Percentiles rank a stretch among this genome's conserved stretches.
phyloP scores from a whole-genome alignment of 306 rosid genomes.

The Glycine tomentella region DNA sequence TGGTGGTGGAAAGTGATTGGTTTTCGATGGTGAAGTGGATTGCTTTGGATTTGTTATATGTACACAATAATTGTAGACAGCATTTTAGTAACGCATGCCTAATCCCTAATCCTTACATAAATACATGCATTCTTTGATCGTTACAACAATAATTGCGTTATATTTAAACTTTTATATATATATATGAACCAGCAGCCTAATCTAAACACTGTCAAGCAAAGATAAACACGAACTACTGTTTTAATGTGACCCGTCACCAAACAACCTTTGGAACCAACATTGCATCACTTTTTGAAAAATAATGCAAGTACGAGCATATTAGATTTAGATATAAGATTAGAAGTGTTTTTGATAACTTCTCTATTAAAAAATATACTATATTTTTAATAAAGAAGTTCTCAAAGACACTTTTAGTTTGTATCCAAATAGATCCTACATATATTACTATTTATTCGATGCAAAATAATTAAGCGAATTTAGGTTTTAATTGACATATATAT shows the following conservation, averaged over 20 bases:
- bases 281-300: background rate
- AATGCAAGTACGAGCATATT: too few species aligned
- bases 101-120: slow-evolving; percentile 1
- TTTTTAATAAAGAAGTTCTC: too few species aligned
- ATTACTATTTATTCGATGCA: background rate
- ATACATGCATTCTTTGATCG: slow-evolving; percentile 22
- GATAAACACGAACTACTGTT: slow-evolving; percentile 39
- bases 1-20: slow-evolving; percentile 29
- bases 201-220: slow-evolving; percentile 15
- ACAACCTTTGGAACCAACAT: slow-evolving; percentile 6
- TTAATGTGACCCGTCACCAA: slow-evolving; percentile 37
- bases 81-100: slow-evolving; percentile 1
- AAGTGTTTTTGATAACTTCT: too few species aligned
- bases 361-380: too few species aligned
- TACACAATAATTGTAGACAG: slow-evolving; percentile 9
- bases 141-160: slow-evolving; percentile 26
- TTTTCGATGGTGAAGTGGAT: slow-evolving; percentile 26
- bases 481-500: background rate
- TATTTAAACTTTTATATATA: slow-evolving; percentile 5
- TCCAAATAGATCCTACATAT: too few species aligned
- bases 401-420: too few species aligned
- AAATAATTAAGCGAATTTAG: background rate
- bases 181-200: background rate
- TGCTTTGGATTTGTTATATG: slow-evolving; percentile 1
- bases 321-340: too few species aligned